Evolutionary conservation across 768 basidiomycete species (phyloP).

Genomic region (Cyathus striatus): DNA sequence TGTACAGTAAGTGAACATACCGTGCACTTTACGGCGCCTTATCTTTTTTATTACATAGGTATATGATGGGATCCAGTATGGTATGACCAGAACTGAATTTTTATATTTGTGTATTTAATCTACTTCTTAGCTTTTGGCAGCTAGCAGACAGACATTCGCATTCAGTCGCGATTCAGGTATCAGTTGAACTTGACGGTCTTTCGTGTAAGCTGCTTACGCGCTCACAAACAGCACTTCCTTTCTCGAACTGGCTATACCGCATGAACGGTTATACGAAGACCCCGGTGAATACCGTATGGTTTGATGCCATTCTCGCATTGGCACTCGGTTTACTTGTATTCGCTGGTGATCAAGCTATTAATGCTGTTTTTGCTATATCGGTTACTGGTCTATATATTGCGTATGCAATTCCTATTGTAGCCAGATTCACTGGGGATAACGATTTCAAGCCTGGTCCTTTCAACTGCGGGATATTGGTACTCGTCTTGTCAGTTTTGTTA

Average conservation of each 20-base stretch:
- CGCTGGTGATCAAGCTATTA: conserved; percentile 53
- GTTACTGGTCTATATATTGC: conserved; percentile 42
- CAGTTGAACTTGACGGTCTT: too few relatives aligned
- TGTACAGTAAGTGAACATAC: conserved; percentile 33
- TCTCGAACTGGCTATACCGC: conserved; percentile 55
- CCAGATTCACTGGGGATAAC: conserved; percentile 41
- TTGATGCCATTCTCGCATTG: conserved; percentile 38
- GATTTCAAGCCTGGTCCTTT: conserved; percentile 56
- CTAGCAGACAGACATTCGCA: conserved; percentile 60
- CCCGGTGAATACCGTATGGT: conserved; percentile 59
- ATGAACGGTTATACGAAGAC: conserved; percentile 54
- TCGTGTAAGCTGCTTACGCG: neutral
- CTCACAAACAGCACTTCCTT: conserved; percentile 41
- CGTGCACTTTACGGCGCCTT: too few relatives aligned
- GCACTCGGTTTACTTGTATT: conserved; percentile 56
- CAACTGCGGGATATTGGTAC: conserved; percentile 33
- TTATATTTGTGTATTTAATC: too few relatives aligned
- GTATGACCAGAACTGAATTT: too few relatives aligned
- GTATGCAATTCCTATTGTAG: conserved; percentile 50
- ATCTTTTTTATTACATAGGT: conserved; percentile 22
- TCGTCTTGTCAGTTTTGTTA: neutral
- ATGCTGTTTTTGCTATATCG: conserved; percentile 50
- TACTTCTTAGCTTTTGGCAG: conserved; percentile 17
- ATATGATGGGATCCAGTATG: conserved; percentile 59
- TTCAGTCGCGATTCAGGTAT: conserved; percentile 61